phyloP scores from a whole-genome alignment of 2,329 filamentous ascomycete genomes.

The Fusarium sp. region DNA sequence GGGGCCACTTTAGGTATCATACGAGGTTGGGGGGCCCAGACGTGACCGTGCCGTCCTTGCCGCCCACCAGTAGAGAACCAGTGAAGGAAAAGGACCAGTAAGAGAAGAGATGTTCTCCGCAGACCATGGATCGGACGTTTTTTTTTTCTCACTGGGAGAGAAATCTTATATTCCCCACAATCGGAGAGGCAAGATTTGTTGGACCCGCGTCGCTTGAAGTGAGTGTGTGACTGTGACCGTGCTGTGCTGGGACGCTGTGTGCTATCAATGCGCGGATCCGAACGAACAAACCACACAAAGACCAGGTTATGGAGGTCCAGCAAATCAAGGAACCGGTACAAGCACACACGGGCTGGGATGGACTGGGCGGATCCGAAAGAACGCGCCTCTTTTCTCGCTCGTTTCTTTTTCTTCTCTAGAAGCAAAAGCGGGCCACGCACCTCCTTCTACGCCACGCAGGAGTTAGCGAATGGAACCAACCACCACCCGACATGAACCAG shows the following conservation, averaged over 20 bases:
- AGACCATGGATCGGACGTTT: background rate
- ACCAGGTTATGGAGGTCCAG: background rate
- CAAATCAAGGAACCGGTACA: background rate
- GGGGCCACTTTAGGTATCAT: constrained; percentile 20
- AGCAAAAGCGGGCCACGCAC: background rate
- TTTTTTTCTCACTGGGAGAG: background rate
- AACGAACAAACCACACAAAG: background rate
- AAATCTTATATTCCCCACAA: background rate
- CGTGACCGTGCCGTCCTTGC: constrained; percentile 9
- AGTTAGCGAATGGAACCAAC: background rate
- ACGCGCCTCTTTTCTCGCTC: background rate
- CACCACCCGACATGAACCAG: background rate
- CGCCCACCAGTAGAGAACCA: background rate
- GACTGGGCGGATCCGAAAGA: background rate
- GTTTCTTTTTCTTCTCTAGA: constrained; percentile 4
- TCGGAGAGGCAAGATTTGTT: background rate
- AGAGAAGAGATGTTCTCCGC: background rate
- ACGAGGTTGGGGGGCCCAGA: constrained; percentile 10
- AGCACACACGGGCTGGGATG: background rate
- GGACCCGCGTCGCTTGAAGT: background rate
- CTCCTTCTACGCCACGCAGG: background rate
- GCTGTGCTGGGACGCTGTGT: background rate
- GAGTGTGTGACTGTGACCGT: background rate
- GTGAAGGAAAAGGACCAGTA: background rate
- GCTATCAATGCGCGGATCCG: constrained; percentile 5